Percentiles rank a stretch among this genome's conserved stretches.
Conservation (phyloP, 257 asterid genomes). For the Eucommia ulmoides region DNA sequence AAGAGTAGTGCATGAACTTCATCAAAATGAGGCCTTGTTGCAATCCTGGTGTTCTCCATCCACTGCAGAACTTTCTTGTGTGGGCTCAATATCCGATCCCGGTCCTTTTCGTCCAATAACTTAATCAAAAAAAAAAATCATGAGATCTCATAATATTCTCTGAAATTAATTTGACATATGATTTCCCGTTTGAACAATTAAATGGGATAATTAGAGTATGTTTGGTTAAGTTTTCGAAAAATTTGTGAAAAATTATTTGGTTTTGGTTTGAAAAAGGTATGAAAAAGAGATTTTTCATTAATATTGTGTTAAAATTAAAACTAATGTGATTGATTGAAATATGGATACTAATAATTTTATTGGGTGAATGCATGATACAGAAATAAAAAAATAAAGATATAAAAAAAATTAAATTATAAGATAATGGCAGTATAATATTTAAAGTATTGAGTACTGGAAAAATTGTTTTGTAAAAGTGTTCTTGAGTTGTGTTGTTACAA, state of each 20-base stretch:
- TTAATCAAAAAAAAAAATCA: conserved; percentile 10
- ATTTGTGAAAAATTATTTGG: too few relatives aligned
- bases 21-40: conserved; percentile 53
- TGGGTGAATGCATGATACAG: too few relatives aligned
- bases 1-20: conserved; percentile 46
- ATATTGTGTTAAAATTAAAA: background rate
- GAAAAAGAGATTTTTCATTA: too few relatives aligned
- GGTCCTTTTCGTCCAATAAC: conserved; percentile 44
- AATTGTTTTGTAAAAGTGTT: too few relatives aligned
- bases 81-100: conserved; percentile 42
- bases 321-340: too few relatives aligned
- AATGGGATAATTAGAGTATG: background rate
- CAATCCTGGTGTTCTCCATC: conserved; percentile 48
- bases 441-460: too few relatives aligned
- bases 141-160: background rate
- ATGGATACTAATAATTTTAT: too few relatives aligned
- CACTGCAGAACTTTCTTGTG: conserved; percentile 42
- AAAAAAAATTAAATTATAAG: too few relatives aligned
- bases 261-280: too few relatives aligned
- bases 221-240: background rate
- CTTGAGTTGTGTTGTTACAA: too few relatives aligned
- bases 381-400: too few relatives aligned
- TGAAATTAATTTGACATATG: background rate
- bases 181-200: background rate
- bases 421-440: too few relatives aligned